Base-by-base conservation (phyloP, 2,329 filamentous ascomycete species). In the Alternaria novae-zelandiae region DNA sequence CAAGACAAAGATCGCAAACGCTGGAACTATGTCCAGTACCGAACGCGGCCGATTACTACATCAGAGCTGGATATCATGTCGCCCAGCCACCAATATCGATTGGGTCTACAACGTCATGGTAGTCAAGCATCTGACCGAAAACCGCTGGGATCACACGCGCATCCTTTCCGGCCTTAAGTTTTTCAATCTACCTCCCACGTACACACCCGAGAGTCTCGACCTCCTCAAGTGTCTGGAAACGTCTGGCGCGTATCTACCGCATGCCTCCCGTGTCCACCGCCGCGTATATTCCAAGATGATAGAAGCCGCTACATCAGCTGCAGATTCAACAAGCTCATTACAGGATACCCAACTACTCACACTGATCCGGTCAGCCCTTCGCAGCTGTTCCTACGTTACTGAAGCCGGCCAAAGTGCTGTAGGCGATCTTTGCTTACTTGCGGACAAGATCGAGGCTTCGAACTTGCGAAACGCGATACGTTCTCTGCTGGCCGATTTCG, bases 311-410 rank as follows among this genome's bases (percentile, higher is more conserved):
- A 28, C 54, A 25, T 49, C 36, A 46, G 53, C 45, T 26, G 30
- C 36, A 26, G 41, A 13, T 13, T 60, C 66, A 5, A 51, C 50
- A 25, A 59, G 36, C 47, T 17, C 21, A 20, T 47, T 54, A 43
- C 61, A 66, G 23, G 68, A 72, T 20, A 32, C 26, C 15, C 57
- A 53, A 17, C 45, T 74, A 20, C 51, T 70, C 17, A 17, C 55
- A 13, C 45, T 73, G 9, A 61, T 72, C 11, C 64, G 60, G 25
- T 58, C 61, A 20, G 46, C 70, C 25, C 69, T 68, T 61, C 65
- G 64, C 28, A 54, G 49, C 57, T 53, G 54, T 46, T 54, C 59
- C 47, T 47, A 46, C 46, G 51, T 25, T 32, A 49, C 26, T 6
- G 21, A 51, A 9, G 13, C 56, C 20, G 25, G 54, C 10, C 20